These are phyloP conservation scores for Aureobasidium sp. DNA, from an alignment of 2,329 filamentous ascomycete species.

Conservation along the genomic window DNA sequence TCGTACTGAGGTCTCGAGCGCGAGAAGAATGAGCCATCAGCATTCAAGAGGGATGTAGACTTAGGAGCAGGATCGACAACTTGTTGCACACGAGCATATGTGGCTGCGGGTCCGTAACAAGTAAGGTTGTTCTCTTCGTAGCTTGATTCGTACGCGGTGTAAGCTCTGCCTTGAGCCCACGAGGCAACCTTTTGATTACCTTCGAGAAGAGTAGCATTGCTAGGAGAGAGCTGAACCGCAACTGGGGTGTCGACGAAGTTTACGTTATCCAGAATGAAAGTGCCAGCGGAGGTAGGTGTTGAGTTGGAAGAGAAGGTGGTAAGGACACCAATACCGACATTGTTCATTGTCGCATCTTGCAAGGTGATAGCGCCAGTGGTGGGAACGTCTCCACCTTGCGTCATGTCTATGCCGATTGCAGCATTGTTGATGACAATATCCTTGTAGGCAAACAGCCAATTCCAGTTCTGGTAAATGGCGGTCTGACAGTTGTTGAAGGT, in stretches of 20 bases:
- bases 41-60: slow-evolving; percentile 14
- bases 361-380: slow-evolving; percentile 68
- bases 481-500: slow-evolving; percentile 77
- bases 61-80: slow-evolving; percentile 18
- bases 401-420: slow-evolving; percentile 72
- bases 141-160: slow-evolving; percentile 37
- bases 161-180: slow-evolving; percentile 68
- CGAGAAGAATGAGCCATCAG: slow-evolving; percentile 22
- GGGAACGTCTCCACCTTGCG: slow-evolving; percentile 43
- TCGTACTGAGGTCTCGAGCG: slow-evolving; percentile 34
- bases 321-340: slow-evolving; percentile 60
- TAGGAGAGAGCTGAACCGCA: slow-evolving; percentile 49
- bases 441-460: slow-evolving; percentile 81
- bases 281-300: slow-evolving; percentile 60
- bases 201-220: slow-evolving; percentile 52
- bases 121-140: slow-evolving; percentile 28
- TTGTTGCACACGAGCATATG: slow-evolving; percentile 21
- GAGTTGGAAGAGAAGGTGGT: slow-evolving; percentile 57
- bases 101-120: slow-evolving; percentile 26
- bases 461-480: slow-evolving; percentile 85
- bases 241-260: slow-evolving; percentile 60
- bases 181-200: slow-evolving; percentile 60
- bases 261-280: slow-evolving; percentile 72
- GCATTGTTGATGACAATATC: slow-evolving; percentile 53
- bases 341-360: slow-evolving; percentile 62